Conservation (phyloP, 768 basidiomycete genomes). For the Lactifluus hygrophoroides region DNA sequence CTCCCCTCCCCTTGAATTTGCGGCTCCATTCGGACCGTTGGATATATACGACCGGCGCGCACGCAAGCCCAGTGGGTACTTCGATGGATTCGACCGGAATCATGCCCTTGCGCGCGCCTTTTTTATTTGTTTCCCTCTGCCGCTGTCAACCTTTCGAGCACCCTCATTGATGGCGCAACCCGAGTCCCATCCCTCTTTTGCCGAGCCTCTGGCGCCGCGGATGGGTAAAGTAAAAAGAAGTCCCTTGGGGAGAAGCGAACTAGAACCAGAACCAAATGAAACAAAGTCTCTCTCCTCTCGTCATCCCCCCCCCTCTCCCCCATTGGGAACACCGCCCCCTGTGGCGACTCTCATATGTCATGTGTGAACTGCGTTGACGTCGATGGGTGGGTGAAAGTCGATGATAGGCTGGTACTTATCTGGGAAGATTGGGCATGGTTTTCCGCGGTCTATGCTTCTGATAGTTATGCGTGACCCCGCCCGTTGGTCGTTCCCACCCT, state of each 20-base stretch:
- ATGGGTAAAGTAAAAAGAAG: not conserved
- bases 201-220: not conserved
- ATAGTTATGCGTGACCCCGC: not conserved
- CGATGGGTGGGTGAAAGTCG: not conserved
- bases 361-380: not conserved
- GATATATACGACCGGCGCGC: not conserved
- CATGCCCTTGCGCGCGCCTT: not conserved
- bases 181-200: not conserved
- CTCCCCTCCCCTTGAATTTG: not conserved
- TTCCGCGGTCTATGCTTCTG: not conserved
- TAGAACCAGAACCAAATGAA: too few relatives aligned
- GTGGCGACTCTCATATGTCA: not conserved
- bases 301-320: not conserved
- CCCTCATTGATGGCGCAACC: slow-evolving; percentile 1
- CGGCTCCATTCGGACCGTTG: not conserved
- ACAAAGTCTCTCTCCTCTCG: too few relatives aligned
- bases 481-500: too few relatives aligned
- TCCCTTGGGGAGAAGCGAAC: not conserved
- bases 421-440: not conserved
- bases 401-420: not conserved
- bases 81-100: not conserved
- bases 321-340: too few relatives aligned
- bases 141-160: not conserved
- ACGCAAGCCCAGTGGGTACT: not conserved
- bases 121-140: not conserved